Evolutionary conservation across 257 asterid species (phyloP).

Genomic region (Nicotiana undulata): DNA sequence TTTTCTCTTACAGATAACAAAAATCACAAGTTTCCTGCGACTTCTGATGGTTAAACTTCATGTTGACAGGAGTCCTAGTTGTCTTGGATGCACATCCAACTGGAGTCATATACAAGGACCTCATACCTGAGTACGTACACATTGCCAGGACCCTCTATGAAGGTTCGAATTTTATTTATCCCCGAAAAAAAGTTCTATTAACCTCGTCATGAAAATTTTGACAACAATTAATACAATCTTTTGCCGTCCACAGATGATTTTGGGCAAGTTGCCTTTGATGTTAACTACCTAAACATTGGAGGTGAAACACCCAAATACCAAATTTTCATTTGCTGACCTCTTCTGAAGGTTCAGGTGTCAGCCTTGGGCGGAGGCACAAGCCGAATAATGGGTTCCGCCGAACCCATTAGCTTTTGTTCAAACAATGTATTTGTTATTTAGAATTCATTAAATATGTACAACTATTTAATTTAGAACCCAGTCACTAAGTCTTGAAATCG

Average conservation of each 20-base stretch:
- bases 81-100: slow-evolving; percentile 84
- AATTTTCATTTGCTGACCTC: slow-evolving; percentile 63
- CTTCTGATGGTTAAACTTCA: background rate
- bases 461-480: too few species aligned
- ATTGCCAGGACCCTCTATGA: slow-evolving; percentile 79
- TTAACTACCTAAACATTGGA: slow-evolving; percentile 81
- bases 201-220: background rate
- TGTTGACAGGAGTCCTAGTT: slow-evolving; percentile 70
- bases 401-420: too few species aligned
- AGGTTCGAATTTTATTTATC: slow-evolving; percentile 31
- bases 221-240: background rate
- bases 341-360: slow-evolving; percentile 14
- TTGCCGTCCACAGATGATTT: slow-evolving; percentile 56
- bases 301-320: slow-evolving; percentile 40
- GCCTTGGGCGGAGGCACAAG: too few species aligned
- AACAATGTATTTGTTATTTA: too few species aligned
- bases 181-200: background rate
- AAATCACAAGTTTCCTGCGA: background rate
- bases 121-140: slow-evolving; percentile 62
- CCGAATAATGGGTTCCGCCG: too few species aligned
- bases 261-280: slow-evolving; percentile 74
- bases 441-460: too few species aligned
- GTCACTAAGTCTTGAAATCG: too few species aligned
- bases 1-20: background rate
- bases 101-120: slow-evolving; percentile 77